Conservation (phyloP, 768 basidiomycete species). For the Boletales sp. region DNA sequence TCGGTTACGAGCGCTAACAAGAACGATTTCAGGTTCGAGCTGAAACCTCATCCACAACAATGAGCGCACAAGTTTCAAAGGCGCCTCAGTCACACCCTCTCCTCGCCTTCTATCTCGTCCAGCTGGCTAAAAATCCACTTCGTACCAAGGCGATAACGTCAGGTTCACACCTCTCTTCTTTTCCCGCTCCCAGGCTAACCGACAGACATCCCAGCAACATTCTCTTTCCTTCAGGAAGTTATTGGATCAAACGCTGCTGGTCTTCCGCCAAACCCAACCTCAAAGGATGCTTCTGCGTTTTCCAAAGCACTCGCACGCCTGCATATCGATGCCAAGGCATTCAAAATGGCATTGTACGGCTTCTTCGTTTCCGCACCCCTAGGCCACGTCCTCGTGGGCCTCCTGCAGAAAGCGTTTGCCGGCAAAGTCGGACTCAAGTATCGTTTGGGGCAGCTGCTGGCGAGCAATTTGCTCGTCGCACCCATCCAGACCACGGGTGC, state of each 20-base stretch:
- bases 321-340: constrained; percentile 64
- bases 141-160: constrained; percentile 80
- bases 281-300: constrained; percentile 53
- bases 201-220: constrained; percentile 32
- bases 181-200: background rate
- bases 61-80: constrained; percentile 36
- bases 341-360: constrained; percentile 85
- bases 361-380: constrained; percentile 82
- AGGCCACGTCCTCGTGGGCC: constrained; percentile 67
- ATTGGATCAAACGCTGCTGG: constrained; percentile 71
- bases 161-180: constrained; percentile 36
- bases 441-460: constrained; percentile 69
- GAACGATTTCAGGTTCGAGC: background rate
- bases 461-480: constrained; percentile 71
- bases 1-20: background rate
- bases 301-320: constrained; percentile 49
- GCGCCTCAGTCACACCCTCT: constrained; percentile 38
- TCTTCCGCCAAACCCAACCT: constrained; percentile 45
- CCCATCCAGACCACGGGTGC: constrained; percentile 70
- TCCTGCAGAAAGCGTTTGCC: constrained; percentile 71
- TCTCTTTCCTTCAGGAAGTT: constrained; percentile 77
- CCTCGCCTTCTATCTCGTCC: constrained; percentile 65
- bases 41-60: constrained; percentile 12
- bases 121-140: constrained; percentile 66
- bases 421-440: constrained; percentile 64